Conservation (phyloP, 2,329 filamentous ascomycete genomes). For the Phialophora chinensis region DNA sequence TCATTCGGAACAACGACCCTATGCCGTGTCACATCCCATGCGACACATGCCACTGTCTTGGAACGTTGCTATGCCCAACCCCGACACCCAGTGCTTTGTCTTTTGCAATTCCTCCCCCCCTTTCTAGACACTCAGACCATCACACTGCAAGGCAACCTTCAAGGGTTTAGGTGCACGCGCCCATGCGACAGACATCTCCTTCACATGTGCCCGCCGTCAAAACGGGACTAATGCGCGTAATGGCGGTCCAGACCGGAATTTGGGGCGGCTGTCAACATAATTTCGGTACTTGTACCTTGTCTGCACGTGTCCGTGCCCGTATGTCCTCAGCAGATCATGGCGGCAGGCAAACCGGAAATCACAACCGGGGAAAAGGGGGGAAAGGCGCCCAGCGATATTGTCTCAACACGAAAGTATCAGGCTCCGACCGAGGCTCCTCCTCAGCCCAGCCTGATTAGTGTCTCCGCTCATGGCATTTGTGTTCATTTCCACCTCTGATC, state of each 20-base stretch:
- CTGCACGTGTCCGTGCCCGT: neutral
- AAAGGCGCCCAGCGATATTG: neutral
- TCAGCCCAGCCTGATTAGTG: neutral
- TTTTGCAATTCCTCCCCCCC: neutral
- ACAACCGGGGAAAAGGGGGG: neutral
- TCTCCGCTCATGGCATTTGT: neutral
- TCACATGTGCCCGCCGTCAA: neutral
- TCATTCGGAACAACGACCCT: neutral
- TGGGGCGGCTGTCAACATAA: neutral
- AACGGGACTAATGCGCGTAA: neutral
- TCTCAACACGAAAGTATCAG: neutral
- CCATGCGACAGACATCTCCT: neutral
- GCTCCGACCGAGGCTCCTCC: neutral
- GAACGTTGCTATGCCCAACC: neutral
- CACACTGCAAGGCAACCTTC: neutral
- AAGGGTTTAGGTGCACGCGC: neutral
- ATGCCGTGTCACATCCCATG: neutral
- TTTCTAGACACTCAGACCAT: neutral
- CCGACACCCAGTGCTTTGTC: neutral
- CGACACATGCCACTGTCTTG: neutral
- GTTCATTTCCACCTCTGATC: neutral
- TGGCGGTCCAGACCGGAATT: neutral
- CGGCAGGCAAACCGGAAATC: neutral
- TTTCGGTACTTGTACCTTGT: neutral
- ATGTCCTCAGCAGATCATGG: neutral